Evolutionary conservation across 306 rosid species (phyloP).

Genomic region (Vigna unguiculata): DNA sequence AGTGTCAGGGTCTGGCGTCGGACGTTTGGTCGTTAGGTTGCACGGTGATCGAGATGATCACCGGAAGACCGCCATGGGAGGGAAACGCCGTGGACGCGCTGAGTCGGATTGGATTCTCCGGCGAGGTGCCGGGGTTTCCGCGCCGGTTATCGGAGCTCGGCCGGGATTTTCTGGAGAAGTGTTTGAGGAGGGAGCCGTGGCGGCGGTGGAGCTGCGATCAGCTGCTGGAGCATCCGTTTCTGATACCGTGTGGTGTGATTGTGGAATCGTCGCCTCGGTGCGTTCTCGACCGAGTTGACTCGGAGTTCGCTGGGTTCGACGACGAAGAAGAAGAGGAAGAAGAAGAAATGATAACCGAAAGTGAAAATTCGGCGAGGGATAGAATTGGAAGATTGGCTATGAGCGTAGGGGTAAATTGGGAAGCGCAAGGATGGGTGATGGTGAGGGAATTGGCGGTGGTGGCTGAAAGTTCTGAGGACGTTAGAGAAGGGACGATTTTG

Average conservation of each 20-base stretch:
- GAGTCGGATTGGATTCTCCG: conserved; percentile 61
- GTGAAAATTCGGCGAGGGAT: conserved; percentile 24
- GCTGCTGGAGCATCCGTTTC: conserved; percentile 74
- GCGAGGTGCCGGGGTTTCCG: conserved; percentile 55
- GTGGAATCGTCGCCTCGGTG: conserved; percentile 68
- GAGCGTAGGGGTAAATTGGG: conserved; percentile 58
- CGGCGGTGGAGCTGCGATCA: conserved; percentile 74
- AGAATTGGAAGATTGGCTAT: conserved; percentile 56
- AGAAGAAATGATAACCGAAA: conserved; percentile 3
- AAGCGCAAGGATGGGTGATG: conserved; percentile 59
- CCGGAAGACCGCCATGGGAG: conserved; percentile 74
- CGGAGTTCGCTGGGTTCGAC: conserved; percentile 44
- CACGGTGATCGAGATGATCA: conserved; percentile 76
- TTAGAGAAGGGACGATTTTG: conserved; percentile 28
- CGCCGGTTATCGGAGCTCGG: conserved; percentile 58
- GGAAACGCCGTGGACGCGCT: conserved; percentile 59
- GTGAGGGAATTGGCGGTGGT: conserved; percentile 45
- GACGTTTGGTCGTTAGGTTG: conserved; percentile 86
- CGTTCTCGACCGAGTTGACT: conserved; percentile 65
- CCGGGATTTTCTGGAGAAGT: conserved; percentile 65
- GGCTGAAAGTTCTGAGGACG: conserved; percentile 26
- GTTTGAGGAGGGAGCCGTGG: conserved; percentile 56
- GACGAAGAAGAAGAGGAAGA: conserved; percentile 21
- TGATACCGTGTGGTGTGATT: conserved; percentile 27
- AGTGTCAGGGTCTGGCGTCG: conserved; percentile 71